phyloP scores from a whole-genome alignment of 805 yeast genomes.

The Yarrowia sp. region DNA sequence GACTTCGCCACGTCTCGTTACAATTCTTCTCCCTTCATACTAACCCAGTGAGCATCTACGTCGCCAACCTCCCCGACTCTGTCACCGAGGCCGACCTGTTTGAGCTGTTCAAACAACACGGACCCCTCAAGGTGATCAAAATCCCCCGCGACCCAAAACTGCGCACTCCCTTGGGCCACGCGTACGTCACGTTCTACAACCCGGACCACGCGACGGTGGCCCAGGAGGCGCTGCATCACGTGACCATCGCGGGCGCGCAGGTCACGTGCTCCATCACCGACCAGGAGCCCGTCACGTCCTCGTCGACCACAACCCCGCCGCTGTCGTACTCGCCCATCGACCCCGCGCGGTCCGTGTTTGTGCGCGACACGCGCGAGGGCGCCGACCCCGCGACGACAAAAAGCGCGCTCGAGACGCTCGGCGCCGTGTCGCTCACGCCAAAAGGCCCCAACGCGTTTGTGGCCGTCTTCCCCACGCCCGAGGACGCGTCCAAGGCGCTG shows the following conservation, averaged over 20 bases:
- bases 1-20: no score
- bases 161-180: constrained; percentile 88
- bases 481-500: constrained; percentile 24
- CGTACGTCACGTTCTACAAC: constrained; percentile 83
- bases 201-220: constrained; percentile 51
- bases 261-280: constrained; percentile 9
- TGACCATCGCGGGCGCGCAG: neutral
- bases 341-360: constrained; percentile 29
- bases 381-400: constrained; percentile 1
- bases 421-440: constrained; percentile 19
- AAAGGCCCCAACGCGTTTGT: constrained; percentile 33
- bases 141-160: constrained; percentile 91
- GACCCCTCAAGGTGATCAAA: constrained; percentile 85
- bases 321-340: neutral
- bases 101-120: constrained; percentile 72
- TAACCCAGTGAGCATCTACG: no score
- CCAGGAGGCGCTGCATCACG: neutral
- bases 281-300: neutral
- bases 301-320: neutral
- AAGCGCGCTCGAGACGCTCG: constrained; percentile 2
- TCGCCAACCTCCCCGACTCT: constrained; percentile 55
- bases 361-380: constrained; percentile 16
- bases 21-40: no score
- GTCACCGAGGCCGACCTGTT: constrained; percentile 72
- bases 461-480: constrained; percentile 28